Evolutionary conservation across 1,284 basidiomycete species (phyloP).

Genomic region (Malassezia psittaci): DNA sequence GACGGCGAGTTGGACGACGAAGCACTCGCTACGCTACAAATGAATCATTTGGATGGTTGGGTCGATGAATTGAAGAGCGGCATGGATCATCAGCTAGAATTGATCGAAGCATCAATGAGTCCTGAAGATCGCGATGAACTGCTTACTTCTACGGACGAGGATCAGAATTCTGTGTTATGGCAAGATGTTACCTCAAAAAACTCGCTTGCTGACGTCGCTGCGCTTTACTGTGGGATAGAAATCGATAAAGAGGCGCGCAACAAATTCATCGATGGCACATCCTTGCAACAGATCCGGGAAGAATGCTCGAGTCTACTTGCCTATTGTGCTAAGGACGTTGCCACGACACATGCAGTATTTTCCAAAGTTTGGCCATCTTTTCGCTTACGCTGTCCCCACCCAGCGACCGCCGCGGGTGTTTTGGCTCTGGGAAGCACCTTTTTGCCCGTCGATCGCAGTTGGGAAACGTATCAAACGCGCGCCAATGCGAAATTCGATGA

Average conservation of each 20-base stretch:
- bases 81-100: conserved; percentile 6
- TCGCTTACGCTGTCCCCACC: conserved; percentile 73
- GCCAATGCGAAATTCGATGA: conserved; percentile 70
- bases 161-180: conserved; percentile 53
- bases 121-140: not conserved
- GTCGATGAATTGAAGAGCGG: conserved; percentile 2
- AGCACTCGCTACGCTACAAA: conserved; percentile 16
- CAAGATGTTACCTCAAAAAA: conserved; percentile 86
- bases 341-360: conserved; percentile 74
- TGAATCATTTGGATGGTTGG: conserved; percentile 5
- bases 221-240: conserved; percentile 71
- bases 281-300: conserved; percentile 59
- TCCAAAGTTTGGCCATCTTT: conserved; percentile 72
- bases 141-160: not conserved
- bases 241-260: conserved; percentile 71
- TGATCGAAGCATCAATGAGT: conserved; percentile 1
- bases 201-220: conserved; percentile 82
- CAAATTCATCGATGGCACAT: conserved; percentile 58
- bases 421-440: conserved; percentile 85
- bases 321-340: conserved; percentile 80
- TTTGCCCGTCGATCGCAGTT: conserved; percentile 76
- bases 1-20: conserved; percentile 46
- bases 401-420: conserved; percentile 83
- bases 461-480: conserved; percentile 68
- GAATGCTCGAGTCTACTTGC: conserved; percentile 67